These are phyloP conservation scores for Phytopythium vexans DNA, from an alignment of 352 stramenopile species.

Conservation along the genomic window DNA sequence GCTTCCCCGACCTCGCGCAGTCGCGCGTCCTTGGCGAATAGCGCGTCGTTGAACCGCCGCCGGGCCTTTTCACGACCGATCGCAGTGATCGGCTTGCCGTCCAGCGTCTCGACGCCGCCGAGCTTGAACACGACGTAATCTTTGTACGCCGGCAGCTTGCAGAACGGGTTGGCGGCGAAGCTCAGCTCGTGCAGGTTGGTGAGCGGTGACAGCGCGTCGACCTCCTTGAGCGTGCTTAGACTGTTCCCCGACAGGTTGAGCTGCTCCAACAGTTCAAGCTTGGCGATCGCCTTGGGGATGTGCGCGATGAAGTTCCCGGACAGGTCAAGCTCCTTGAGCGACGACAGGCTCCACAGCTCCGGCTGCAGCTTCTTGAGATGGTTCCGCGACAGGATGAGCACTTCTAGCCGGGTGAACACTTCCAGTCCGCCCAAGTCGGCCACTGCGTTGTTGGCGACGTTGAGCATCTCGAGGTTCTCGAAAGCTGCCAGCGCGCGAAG, in stretches of 20 bases:
- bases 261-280: conserved; percentile 46
- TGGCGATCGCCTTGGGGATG: conserved; percentile 50
- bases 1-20: conserved; percentile 37
- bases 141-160: conserved; percentile 67
- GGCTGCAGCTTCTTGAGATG: conserved; percentile 59
- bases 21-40: conserved; percentile 53
- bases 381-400: conserved; percentile 57
- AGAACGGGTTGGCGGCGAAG: conserved; percentile 72
- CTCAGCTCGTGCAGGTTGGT: conserved; percentile 59
- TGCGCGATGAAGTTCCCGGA: conserved; percentile 82
- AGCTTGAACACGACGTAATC: conserved; percentile 75
- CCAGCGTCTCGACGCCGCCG: conserved; percentile 51
- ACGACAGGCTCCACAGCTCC: conserved; percentile 39
- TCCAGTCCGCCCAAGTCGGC: conserved; percentile 58
- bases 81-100: conserved; percentile 43
- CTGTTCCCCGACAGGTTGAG: conserved; percentile 77
- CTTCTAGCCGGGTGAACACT: conserved; percentile 35
- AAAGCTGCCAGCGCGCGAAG: conserved; percentile 46
- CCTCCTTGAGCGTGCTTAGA: conserved; percentile 63
- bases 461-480: conserved; percentile 43
- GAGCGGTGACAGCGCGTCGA: conserved; percentile 55
- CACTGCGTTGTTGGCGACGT: conserved; percentile 67
- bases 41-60: conserved; percentile 52
- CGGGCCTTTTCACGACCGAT: conserved; percentile 53
- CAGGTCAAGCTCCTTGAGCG: conserved; percentile 52